phyloP scores from a whole-genome alignment of 441 rosid species.

The Manihot esculenta region DNA sequence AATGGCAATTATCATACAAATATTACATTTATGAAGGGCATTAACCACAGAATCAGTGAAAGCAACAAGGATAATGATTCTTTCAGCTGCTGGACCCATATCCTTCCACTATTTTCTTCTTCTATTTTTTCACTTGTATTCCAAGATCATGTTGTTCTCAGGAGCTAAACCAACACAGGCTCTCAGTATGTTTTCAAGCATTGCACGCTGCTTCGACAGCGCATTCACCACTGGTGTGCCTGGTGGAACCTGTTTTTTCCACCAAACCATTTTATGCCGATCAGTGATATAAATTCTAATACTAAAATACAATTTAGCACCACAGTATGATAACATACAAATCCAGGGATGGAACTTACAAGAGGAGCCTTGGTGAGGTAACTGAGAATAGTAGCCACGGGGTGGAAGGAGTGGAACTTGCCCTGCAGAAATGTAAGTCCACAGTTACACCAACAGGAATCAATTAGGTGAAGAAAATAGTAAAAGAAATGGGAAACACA shows the following conservation, averaged over 20 bases:
- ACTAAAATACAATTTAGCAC: neutral
- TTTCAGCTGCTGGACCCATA: conserved; percentile 7
- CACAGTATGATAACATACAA: too few species aligned
- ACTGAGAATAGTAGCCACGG: conserved; percentile 95
- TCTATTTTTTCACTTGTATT: conserved; percentile 62
- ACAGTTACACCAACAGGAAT: neutral
- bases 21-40: conserved; percentile 16
- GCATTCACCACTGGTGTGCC: conserved; percentile 98
- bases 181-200: conserved; percentile 95
- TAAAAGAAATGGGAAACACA: conserved; percentile 19
- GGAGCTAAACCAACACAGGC: conserved; percentile 92
- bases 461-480: neutral
- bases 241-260: conserved; percentile 70
- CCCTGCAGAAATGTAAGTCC: conserved; percentile 42
- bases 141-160: conserved; percentile 97
- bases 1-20: conserved; percentile 11
- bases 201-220: conserved; percentile 86
- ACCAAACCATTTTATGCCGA: neutral
- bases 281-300: neutral
- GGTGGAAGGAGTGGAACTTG: conserved; percentile 94
- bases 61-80: conserved; percentile 17
- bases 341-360: conserved; percentile 38
- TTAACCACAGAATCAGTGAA: conserved; percentile 13
- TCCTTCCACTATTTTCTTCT: conserved; percentile 1
- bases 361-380: conserved; percentile 97